phyloP scores from a whole-genome alignment of 306 rosid genomes.

The Casuarina glauca region DNA sequence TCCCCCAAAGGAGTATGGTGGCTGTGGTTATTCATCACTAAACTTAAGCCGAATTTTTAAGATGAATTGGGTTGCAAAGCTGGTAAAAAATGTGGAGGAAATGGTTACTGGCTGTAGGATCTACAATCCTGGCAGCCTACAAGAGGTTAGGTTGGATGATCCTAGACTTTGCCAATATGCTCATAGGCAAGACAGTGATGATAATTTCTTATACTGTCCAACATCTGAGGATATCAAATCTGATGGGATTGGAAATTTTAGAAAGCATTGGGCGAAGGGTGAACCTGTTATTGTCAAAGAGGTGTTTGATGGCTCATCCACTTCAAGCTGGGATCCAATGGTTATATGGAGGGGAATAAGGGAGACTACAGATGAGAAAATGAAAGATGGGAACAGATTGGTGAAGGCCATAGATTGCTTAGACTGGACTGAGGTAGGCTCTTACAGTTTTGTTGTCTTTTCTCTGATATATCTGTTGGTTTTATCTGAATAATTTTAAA shows the following conservation, averaged over 20 bases:
- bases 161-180: constrained; percentile 55
- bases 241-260: constrained; percentile 70
- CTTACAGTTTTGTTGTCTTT: constrained; percentile 13
- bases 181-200: constrained; percentile 57
- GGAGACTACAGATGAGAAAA: constrained; percentile 74
- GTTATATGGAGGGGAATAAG: constrained; percentile 78
- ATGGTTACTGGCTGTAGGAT: constrained; percentile 91
- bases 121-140: constrained; percentile 35
- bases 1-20: constrained; percentile 89
- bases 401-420: constrained; percentile 84
- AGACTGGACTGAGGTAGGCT: constrained; percentile 81
- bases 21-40: constrained; percentile 73
- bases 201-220: constrained; percentile 70
- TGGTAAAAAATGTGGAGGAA: constrained; percentile 95
- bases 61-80: constrained; percentile 99
- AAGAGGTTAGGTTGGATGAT: constrained; percentile 39
- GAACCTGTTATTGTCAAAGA: constrained; percentile 75
- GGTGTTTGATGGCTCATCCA: constrained; percentile 78
- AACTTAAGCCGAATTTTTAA: constrained; percentile 88
- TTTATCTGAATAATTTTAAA: constrained; percentile 1
- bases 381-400: constrained; percentile 60
- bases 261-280: constrained; percentile 84
- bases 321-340: constrained; percentile 85
- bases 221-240: constrained; percentile 66
- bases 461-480: constrained; percentile 21